These are phyloP conservation scores for Talaromyces pinophilus DNA, from an alignment of 2,329 filamentous ascomycete species.

Conservation along the genomic window DNA sequence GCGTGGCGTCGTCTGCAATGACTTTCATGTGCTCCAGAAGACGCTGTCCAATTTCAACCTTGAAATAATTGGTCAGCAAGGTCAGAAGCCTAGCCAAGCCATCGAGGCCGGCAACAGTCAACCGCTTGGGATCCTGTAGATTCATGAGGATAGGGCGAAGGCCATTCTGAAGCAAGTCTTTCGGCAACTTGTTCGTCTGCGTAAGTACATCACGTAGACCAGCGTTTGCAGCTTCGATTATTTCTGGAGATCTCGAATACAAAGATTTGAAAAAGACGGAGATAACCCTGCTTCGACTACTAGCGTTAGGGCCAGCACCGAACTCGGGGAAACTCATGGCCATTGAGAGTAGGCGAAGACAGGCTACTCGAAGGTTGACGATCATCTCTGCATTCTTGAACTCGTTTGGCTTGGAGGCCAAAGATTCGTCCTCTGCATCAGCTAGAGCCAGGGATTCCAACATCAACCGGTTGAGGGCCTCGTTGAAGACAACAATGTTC, in stretches of 20 bases:
- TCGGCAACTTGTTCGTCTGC: slow-evolving; percentile 87
- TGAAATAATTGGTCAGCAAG: slow-evolving; percentile 96
- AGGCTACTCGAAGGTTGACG: slow-evolving; percentile 85
- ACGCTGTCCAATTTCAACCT: slow-evolving; percentile 92
- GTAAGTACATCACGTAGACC: slow-evolving; percentile 84
- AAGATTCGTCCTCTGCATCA: slow-evolving; percentile 88
- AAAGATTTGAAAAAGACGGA: slow-evolving; percentile 97
- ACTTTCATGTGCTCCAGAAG: slow-evolving; percentile 92
- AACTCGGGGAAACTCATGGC: slow-evolving; percentile 94
- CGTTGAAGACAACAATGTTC: slow-evolving; percentile 88
- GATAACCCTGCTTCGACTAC: slow-evolving; percentile 69
- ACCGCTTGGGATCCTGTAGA: slow-evolving; percentile 85
- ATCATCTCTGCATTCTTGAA: slow-evolving; percentile 96
- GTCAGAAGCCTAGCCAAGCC: slow-evolving; percentile 87
- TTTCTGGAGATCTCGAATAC: slow-evolving; percentile 88
- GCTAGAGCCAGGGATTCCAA: slow-evolving; percentile 92
- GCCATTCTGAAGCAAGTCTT: slow-evolving; percentile 91
- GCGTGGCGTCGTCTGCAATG: slow-evolving; percentile 74
- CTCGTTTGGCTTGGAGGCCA: slow-evolving; percentile 90
- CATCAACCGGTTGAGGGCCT: slow-evolving; percentile 82
- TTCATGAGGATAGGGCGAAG: slow-evolving; percentile 95
- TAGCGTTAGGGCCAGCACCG: slow-evolving; percentile 69
- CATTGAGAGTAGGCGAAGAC: slow-evolving; percentile 87
- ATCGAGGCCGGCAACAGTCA: slow-evolving; percentile 86
- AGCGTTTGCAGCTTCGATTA: slow-evolving; percentile 90